Base-by-base conservation (phyloP, 108 stramenopile genomes). In the Cyclotella baltica region DNA sequence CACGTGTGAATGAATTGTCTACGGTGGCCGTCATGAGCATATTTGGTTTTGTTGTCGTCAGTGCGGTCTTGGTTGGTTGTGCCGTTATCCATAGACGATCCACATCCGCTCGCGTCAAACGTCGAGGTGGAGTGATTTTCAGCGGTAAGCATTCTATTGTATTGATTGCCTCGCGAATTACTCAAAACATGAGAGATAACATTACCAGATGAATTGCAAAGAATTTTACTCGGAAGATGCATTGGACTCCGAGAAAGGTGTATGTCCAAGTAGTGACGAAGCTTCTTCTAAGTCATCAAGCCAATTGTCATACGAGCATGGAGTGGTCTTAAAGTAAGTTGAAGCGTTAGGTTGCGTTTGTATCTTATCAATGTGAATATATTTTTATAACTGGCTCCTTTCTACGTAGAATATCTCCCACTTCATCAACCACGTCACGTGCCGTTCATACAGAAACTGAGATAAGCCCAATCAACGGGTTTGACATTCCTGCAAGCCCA, bases 151-250 rank as follows among this genome's bases (percentile, higher is more conserved):
- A 56, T 25, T 10, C 1, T 11, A 25, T 11, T 2, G 55, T 27
- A 25, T 11, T 2, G 11, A 25, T 25, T 43, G 40, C 10, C 1
- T 56, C 20, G 11, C 55, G 25, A 11, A 56, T 56, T 56, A 3
- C 22, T 27, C 22, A 2, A 25, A 25, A 3, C 20, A 27, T 23
- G 20, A 56, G 2, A 25, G 1, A 11, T 11, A 56, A 11, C 1
- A 3, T 2, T 27, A 1, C 23, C 23, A n/a, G n/a, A n/a, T 25
- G 2, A 22, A n/a, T 55, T 61, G 30, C 59, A 15, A 61, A 31
- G 59, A 61, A 61, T 61, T 61, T 22, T 31, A 61, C 11, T 61
- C 59, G 1, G 59, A 61, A 33, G 59, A 61, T 34, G 59, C 33
- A 11, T n/a, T 52, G 18, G 59, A 61, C 13, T 61, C 59, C 0